Conservation (phyloP, 1,284 basidiomycete genomes). For the Anthracocystis walkeri region DNA sequence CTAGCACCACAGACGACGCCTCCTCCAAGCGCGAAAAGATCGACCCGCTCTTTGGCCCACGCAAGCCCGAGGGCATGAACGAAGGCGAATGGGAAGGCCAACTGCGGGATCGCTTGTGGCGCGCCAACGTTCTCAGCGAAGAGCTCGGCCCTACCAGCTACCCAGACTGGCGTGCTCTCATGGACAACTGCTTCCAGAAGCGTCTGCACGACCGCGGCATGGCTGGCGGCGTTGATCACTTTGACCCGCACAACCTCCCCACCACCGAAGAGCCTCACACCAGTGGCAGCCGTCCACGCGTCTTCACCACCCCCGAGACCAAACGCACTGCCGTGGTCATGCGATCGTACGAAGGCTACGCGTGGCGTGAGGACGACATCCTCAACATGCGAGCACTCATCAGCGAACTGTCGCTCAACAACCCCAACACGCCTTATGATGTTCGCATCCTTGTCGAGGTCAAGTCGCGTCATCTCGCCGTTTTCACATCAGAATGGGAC, state of each 20-base stretch:
- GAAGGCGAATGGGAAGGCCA: constrained; percentile 64
- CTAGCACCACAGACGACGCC: constrained; percentile 6
- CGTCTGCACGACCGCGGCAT: constrained; percentile 62
- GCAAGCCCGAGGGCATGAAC: constrained; percentile 57
- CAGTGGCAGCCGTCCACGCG: constrained; percentile 35
- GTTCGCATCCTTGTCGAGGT: constrained; percentile 69
- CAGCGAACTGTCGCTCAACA: constrained; percentile 69
- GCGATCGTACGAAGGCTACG: constrained; percentile 68
- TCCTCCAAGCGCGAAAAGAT: constrained; percentile 40
- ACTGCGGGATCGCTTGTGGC: constrained; percentile 62
- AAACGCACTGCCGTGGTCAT: constrained; percentile 68
- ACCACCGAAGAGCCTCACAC: constrained; percentile 44
- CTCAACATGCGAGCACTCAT: constrained; percentile 69
- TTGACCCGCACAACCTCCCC: constrained; percentile 48
- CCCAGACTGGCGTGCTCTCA: constrained; percentile 68
- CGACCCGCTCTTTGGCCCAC: constrained; percentile 63
- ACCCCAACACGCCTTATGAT: constrained; percentile 68
- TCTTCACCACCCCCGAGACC: constrained; percentile 62
- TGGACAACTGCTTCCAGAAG: constrained; percentile 67
- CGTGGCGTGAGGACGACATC: constrained; percentile 69
- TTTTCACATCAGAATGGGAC: constrained; percentile 69
- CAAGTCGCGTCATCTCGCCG: constrained; percentile 63
- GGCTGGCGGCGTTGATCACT: constrained; percentile 61
- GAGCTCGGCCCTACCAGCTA: constrained; percentile 59
- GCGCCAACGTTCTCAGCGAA: constrained; percentile 61